phyloP scores from a whole-genome alignment of 495 filamentous ascomycete species.

The Hypoxylon subgilvum region DNA sequence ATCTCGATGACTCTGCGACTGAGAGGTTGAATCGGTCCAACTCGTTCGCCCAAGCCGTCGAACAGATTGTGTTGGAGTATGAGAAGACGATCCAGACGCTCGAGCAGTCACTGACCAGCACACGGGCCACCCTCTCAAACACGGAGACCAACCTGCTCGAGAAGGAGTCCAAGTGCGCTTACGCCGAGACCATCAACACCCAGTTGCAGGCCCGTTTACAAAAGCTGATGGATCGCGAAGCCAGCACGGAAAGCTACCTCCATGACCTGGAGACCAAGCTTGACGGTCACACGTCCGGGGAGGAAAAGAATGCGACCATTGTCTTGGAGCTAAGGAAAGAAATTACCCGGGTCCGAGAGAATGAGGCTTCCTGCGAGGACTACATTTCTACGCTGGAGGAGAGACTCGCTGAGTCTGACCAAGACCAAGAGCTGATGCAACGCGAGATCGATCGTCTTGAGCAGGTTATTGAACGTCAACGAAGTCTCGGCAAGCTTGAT shows the following conservation, averaged over 20 bases:
- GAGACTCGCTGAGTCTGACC: constrained; percentile 91
- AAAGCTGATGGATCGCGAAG: constrained; percentile 88
- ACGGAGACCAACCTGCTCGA: constrained; percentile 87
- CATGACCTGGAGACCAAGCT: constrained; percentile 88
- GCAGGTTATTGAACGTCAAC: constrained; percentile 92
- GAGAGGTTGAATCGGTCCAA: constrained; percentile 92
- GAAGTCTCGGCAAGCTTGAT: constrained; percentile 93
- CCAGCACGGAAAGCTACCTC: constrained; percentile 87
- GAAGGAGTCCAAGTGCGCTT: constrained; percentile 90
- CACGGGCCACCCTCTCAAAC: constrained; percentile 78
- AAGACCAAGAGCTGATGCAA: constrained; percentile 95
- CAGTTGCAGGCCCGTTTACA: constrained; percentile 88
- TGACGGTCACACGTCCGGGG: constrained; percentile 85
- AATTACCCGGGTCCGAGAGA: constrained; percentile 85
- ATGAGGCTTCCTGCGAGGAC: constrained; percentile 85
- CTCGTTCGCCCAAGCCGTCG: constrained; percentile 91
- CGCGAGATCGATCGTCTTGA: constrained; percentile 92
- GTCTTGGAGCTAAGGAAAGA: constrained; percentile 90
- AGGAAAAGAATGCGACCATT: constrained; percentile 87
- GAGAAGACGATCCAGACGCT: constrained; percentile 97
- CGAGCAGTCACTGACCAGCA: constrained; percentile 89
- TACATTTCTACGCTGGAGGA: constrained; percentile 98
- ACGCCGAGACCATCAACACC: constrained; percentile 86
- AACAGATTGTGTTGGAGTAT: constrained; percentile 95
- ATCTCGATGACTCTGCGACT: constrained; percentile 75